phyloP scores from a whole-genome alignment of 495 filamentous ascomycete species.

The Penicillium mononematosum region DNA sequence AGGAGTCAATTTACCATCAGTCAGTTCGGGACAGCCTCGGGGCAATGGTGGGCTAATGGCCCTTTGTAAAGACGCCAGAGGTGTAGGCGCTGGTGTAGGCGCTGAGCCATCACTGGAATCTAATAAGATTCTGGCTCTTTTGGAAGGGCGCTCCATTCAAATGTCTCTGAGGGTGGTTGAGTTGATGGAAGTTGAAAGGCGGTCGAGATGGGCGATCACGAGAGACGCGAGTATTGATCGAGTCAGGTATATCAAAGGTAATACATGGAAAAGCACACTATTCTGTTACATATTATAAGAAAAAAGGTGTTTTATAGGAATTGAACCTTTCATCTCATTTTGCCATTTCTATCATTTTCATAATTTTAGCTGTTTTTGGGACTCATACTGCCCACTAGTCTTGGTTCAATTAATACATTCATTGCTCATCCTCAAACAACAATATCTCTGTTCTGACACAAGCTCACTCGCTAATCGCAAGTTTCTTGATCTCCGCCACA shows the following conservation, averaged over 20 bases:
- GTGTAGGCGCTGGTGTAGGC: not conserved
- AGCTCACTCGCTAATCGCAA: conserved; percentile 12
- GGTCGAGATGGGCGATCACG: conserved; percentile 5
- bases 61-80: conserved; percentile 2
- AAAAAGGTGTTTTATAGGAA: no score
- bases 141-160: conserved; percentile 10
- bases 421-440: not conserved
- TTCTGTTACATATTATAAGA: not conserved
- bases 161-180: not conserved
- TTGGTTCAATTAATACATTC: not conserved
- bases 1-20: not conserved
- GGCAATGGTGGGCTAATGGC: conserved; percentile 4
- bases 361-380: not conserved
- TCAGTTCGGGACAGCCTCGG: not conserved
- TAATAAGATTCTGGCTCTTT: not conserved
- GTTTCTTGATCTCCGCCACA: conserved; percentile 53
- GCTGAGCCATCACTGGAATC: not conserved
- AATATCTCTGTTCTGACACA: not conserved
- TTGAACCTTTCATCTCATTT: no score
- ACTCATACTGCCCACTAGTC: not conserved
- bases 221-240: not conserved
- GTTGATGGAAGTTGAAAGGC: conserved; percentile 4
- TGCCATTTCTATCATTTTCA: not conserved
- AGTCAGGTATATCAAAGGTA: not conserved
- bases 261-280: not conserved